phyloP scores from a whole-genome alignment of 2,329 filamentous ascomycete species.

The Verticillium klebahnii region DNA sequence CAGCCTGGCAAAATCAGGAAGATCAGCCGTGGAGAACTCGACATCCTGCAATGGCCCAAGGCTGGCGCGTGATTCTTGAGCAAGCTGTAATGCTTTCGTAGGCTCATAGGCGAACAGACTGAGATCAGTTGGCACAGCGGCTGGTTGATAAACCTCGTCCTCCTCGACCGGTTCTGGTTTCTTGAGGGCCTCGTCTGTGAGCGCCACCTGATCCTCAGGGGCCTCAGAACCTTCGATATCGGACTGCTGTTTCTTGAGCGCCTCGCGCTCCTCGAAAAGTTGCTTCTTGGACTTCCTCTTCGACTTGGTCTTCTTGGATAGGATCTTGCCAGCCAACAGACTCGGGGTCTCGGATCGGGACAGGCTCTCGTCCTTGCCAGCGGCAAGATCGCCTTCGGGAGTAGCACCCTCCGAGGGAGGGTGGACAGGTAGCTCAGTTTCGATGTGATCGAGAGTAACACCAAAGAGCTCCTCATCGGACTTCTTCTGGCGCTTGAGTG shows the following conservation, averaged over 20 bases:
- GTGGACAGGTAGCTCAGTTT: slow-evolving; percentile 41
- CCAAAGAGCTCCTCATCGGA: slow-evolving; percentile 74
- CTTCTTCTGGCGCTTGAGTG: slow-evolving; percentile 77
- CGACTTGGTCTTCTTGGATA: slow-evolving; percentile 56
- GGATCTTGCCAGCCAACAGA: slow-evolving; percentile 37
- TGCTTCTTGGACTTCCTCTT: slow-evolving; percentile 81
- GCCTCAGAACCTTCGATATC: slow-evolving; percentile 21
- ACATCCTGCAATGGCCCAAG: slow-evolving; percentile 40
- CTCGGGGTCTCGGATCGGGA: slow-evolving; percentile 43
- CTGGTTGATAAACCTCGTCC: slow-evolving; percentile 7
- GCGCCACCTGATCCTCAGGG: slow-evolving; percentile 26
- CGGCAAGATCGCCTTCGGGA: slow-evolving; percentile 39
- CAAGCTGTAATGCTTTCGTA: slow-evolving; percentile 39
- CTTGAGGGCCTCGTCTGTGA: slow-evolving; percentile 43
- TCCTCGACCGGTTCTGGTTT: slow-evolving; percentile 22
- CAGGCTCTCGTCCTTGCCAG: slow-evolving; percentile 41
- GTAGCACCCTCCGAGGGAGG: slow-evolving; percentile 46
- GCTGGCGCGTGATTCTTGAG: slow-evolving; percentile 39
- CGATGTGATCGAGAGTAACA: slow-evolving; percentile 51
- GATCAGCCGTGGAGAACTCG: slow-evolving; percentile 37
- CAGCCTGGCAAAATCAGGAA: slow-evolving; percentile 44
- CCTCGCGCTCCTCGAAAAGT: slow-evolving; percentile 62
- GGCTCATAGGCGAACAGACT: slow-evolving; percentile 45
- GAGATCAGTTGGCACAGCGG: slow-evolving; percentile 26
- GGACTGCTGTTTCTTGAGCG: slow-evolving; percentile 45